Percentiles rank a stretch among this genome's conserved stretches.
These are phyloP conservation scores for Acorus calamus DNA, from an alignment of 106 monocot species.

Conservation along the genomic window DNA sequence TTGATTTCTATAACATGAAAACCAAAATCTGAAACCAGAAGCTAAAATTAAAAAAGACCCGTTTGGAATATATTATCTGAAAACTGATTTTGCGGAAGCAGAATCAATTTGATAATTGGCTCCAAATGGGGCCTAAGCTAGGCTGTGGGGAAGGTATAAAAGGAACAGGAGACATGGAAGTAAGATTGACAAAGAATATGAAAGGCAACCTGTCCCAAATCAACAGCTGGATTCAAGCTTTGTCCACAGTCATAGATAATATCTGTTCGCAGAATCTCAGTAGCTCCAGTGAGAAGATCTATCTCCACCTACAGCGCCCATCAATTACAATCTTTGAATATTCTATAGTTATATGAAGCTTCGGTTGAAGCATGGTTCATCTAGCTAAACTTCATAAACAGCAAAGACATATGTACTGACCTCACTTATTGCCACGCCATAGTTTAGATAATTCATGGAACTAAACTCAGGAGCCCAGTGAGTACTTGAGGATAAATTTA, in stretches of 20 bases:
- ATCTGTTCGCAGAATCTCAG: conserved; percentile 47
- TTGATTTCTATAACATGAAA: too few species aligned
- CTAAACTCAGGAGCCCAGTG: conserved; percentile 36
- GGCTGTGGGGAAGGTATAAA: too few species aligned
- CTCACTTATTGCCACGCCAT: conserved; percentile 79
- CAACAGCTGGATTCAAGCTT: conserved; percentile 83
- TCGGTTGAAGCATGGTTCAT: too few species aligned
- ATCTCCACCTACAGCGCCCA: conserved; percentile 59
- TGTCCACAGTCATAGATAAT: conserved; percentile 74
- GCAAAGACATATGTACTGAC: conserved; percentile 11
- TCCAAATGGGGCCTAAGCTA: too few species aligned
- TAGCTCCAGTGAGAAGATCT: conserved; percentile 68
- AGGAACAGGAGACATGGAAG: too few species aligned
- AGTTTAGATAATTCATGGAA: conserved; percentile 48
- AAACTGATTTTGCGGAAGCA: too few species aligned
- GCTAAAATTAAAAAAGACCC: too few species aligned
- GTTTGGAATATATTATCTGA: too few species aligned
- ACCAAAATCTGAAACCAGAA: too few species aligned
- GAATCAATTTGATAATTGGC: too few species aligned
- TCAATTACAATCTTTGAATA: too few species aligned
- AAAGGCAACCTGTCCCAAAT: conserved; percentile 70
- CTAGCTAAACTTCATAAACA: not conserved
- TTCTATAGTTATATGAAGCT: too few species aligned
- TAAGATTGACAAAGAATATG: not conserved
- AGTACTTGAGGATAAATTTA: conserved; percentile 60